Evolutionary conservation across 2,329 filamentous ascomycete genomes (phyloP).

Genomic region (Colletotrichum godetiae): DNA sequence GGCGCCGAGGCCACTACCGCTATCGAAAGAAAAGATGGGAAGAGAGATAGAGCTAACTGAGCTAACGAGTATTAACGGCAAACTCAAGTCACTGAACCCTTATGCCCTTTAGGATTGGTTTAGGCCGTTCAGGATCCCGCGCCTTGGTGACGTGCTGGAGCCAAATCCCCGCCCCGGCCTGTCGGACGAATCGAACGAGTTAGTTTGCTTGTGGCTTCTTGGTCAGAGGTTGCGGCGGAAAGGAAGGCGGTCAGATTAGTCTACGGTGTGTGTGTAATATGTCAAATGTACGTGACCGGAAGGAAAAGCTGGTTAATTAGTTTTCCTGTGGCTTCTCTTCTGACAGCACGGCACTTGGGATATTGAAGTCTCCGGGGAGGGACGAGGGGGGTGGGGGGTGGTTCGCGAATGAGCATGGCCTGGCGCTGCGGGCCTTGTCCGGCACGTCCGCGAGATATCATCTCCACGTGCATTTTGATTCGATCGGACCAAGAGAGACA

Average conservation of each 20-base stretch:
- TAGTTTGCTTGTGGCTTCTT: not conserved
- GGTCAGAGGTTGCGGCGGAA: no score
- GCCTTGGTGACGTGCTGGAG: no score
- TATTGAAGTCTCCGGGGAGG: not conserved
- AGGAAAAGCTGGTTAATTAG: conserved; percentile 8
- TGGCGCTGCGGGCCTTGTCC: conserved; percentile 12
- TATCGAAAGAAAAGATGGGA: conserved; percentile 1
- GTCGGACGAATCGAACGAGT: not conserved
- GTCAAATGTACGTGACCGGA: conserved; percentile 1
- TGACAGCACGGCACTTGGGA: conserved; percentile 30
- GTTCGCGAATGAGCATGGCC: not conserved
- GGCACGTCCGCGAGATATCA: conserved; percentile 17
- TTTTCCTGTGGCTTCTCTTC: conserved; percentile 2
- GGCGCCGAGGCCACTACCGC: conserved; percentile 2
- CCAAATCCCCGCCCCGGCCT: no score
- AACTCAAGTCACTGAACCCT: no score
- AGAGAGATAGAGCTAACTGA: not conserved
- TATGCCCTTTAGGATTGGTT: no score
- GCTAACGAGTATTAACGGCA: not conserved
- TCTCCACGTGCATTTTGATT: conserved; percentile 20
- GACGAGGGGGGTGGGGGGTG: not conserved
- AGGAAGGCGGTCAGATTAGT: conserved; percentile 15
- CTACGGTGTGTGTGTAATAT: not conserved
- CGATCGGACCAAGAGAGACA: conserved; percentile 13
- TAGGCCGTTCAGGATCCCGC: no score